Base-by-base conservation (phyloP, 2,329 filamentous ascomycete species). In the Periconia digitata region DNA sequence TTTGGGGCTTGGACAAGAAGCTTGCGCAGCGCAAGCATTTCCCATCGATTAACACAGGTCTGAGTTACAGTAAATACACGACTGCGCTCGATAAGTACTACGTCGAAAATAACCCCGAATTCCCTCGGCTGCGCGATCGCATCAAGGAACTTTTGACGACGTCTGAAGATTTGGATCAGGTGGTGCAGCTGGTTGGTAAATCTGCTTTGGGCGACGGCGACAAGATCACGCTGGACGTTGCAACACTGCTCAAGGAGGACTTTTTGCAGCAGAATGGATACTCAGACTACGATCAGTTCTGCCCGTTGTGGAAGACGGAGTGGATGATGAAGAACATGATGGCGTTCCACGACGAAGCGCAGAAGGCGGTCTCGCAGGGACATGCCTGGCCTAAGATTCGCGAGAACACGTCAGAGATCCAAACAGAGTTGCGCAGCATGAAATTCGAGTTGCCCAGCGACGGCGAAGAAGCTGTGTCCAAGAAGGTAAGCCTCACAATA, bases 251-350 rank as follows among this genome's bases (percentile, higher is more conserved):
- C 75, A 99, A 99, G 84, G 94, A 99, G 70, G 94, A 99, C 72
- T 99, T 99, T 79, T 73, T 99, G 70, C 94, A 99, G 76, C 94
- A 99, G 74, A 99, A 99, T 77, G 94, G 94, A 55, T 99, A 99
- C 84, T 94, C 89, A 60, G 90, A 97, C 75, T 97, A 99, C 72
- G 94, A 99, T 71, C 92, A 97, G 77, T 99, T 95, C 85, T 99
- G 94, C 71, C 94, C 94, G 42, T 83, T 99, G 67, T 99, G 94
- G 94, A 99, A 99, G 86, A 99, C 94, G 0, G 89, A 95, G 73
- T 99, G 94, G 87, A 97, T 99, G 94, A 99, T 99, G 94, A 96
- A 95, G 83, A 87, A 90, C 56, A 97, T 99, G 85, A 89, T 99
- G 80, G 89, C 87, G 49, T 99, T 92, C 83, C 90, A 96, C 72